Evolutionary conservation across 495 filamentous ascomycete species (phyloP).

Genomic region (Penicillium pulvis): DNA sequence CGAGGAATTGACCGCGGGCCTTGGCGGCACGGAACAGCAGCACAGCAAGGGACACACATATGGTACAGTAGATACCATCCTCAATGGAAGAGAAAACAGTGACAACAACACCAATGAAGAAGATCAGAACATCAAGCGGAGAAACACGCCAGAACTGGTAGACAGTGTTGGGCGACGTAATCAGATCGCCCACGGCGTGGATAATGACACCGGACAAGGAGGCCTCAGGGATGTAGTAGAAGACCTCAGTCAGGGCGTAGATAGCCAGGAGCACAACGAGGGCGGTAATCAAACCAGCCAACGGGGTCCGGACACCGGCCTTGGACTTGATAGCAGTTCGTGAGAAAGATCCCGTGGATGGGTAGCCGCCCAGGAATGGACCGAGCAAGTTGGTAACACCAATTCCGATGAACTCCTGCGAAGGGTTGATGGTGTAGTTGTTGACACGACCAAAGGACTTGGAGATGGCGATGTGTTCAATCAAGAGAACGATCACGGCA

Average conservation of each 20-base stretch:
- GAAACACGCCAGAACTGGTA: conserved; percentile 97
- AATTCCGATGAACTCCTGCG: conserved; percentile 95
- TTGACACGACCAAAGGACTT: conserved; percentile 97
- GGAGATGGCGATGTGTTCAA: conserved; percentile 96
- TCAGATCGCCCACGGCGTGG: conserved; percentile 92
- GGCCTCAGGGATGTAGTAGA: conserved; percentile 91
- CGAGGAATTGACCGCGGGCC: conserved; percentile 84
- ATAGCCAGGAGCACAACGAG: conserved; percentile 90
- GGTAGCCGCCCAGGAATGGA: conserved; percentile 92
- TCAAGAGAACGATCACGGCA: conserved; percentile 88
- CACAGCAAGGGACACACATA: conserved; percentile 72
- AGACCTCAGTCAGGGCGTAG: conserved; percentile 87
- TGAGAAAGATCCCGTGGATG: conserved; percentile 95
- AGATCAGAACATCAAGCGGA: conserved; percentile 87
- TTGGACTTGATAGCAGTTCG: conserved; percentile 98
- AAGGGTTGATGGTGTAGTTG: conserved; percentile 98
- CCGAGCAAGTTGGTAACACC: conserved; percentile 89
- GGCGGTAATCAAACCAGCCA: conserved; percentile 90
- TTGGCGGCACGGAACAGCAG: conserved; percentile 84
- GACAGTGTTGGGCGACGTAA: conserved; percentile 89
- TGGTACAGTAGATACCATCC: conserved; percentile 87
- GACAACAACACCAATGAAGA: conserved; percentile 91
- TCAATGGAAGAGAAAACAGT: conserved; percentile 89
- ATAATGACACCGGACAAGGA: conserved; percentile 93
- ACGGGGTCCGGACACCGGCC: conserved; percentile 90